Percentiles rank a stretch among this genome's conserved stretches.
phyloP scores from a whole-genome alignment of 2,329 filamentous ascomycete genomes.

The Verticillium klebahnii region DNA sequence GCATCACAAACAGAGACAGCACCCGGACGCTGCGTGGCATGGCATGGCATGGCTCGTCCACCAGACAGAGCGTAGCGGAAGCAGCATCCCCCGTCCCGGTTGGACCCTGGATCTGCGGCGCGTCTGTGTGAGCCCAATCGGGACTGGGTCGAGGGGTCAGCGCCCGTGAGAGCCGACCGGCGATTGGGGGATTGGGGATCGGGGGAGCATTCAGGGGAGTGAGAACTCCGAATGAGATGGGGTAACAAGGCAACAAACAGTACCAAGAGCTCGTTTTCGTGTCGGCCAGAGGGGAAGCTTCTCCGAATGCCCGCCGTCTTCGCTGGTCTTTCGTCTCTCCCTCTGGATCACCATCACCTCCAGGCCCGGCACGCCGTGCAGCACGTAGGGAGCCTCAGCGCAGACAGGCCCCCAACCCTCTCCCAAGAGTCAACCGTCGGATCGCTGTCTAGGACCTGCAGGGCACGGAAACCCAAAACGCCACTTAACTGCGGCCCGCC shows the following conservation, averaged over 20 bases:
- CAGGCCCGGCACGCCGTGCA: too few species aligned
- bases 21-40: neutral
- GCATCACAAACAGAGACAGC: neutral
- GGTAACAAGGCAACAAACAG: neutral
- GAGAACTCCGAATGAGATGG: neutral
- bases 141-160: neutral
- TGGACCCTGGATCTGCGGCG: slow-evolving; percentile 2
- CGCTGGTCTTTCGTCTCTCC: too few species aligned
- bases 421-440: neutral
- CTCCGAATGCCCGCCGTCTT: too few species aligned
- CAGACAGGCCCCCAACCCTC: neutral
- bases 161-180: neutral
- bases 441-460: neutral
- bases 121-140: slow-evolving; percentile 13
- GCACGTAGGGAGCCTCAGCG: neutral
- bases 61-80: neutral
- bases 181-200: neutral
- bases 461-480: neutral
- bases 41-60: neutral
- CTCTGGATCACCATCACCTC: neutral
- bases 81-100: neutral
- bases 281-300: too few species aligned
- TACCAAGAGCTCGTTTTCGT: too few species aligned
- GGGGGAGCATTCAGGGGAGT: neutral
- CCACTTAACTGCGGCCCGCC: neutral